phyloP scores from a whole-genome alignment of 352 stramenopile species.

The Globisporangium acanthophoron region DNA sequence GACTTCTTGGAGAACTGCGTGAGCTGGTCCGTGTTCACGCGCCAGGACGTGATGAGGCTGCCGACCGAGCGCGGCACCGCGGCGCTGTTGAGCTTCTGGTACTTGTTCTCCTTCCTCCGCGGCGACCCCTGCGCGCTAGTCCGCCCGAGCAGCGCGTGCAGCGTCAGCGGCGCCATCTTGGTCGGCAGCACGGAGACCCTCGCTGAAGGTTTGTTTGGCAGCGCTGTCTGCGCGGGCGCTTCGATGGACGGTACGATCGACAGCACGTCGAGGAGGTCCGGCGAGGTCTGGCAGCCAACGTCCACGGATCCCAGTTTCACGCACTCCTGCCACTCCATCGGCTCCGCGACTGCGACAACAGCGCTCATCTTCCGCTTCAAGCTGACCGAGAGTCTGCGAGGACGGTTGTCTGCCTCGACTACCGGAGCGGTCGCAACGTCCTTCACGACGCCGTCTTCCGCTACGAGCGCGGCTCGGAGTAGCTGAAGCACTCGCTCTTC shows the following conservation, averaged over 20 bases:
- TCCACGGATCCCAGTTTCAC: constrained; percentile 43
- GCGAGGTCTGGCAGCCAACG: constrained; percentile 43
- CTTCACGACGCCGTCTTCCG: not conserved
- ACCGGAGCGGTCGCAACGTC: not conserved
- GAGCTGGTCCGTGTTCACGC: constrained; percentile 78
- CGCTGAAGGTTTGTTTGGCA: not conserved
- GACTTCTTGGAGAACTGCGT: constrained; percentile 76
- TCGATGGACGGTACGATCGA: not conserved
- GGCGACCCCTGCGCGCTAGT: constrained; percentile 9
- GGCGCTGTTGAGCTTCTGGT: constrained; percentile 68
- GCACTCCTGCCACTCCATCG: constrained; percentile 62
- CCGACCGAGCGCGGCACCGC: constrained; percentile 58
- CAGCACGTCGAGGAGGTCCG: constrained; percentile 15
- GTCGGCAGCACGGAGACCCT: constrained; percentile 9
- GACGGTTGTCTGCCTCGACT: not conserved
- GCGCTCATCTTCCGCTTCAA: constrained; percentile 40
- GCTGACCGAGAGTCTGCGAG: not conserved
- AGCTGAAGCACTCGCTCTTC: constrained; percentile 39
- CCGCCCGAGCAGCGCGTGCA: constrained; percentile 46
- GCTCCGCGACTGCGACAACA: constrained; percentile 44
- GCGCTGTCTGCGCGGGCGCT: not conserved
- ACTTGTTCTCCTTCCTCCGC: constrained; percentile 49
- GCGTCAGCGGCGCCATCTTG: constrained; percentile 34
- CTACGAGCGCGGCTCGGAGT: constrained; percentile 19
- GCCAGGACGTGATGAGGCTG: constrained; percentile 73